These are phyloP conservation scores for Cyberlindnera bimundalis DNA, from an alignment of 805 yeast genomes.

Conservation along the genomic window DNA sequence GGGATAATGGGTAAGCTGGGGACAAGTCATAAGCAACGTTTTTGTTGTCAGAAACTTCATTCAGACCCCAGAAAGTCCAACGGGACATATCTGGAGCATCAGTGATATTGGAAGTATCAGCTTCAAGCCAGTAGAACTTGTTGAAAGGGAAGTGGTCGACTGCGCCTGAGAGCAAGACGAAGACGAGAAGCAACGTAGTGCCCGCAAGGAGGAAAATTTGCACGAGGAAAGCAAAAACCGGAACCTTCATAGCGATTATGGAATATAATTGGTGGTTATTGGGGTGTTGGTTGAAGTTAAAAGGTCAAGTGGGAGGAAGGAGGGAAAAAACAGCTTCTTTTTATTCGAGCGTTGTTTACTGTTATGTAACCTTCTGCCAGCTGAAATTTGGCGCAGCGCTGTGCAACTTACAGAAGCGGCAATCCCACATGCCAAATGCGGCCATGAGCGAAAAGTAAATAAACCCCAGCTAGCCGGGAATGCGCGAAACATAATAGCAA, in stretches of 20 bases:
- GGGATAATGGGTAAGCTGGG: slow-evolving; percentile 74
- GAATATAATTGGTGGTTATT: neutral
- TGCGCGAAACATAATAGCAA: no score
- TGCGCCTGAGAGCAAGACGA: slow-evolving; percentile 64
- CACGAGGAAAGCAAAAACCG: slow-evolving; percentile 12
- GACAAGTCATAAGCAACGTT: slow-evolving; percentile 39
- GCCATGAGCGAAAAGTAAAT: slow-evolving; percentile 4
- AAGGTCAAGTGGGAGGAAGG: neutral
- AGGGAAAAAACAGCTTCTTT: neutral
- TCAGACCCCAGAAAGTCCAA: slow-evolving; percentile 85
- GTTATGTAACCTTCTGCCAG: slow-evolving; percentile 9
- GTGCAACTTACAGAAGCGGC: slow-evolving; percentile 8
- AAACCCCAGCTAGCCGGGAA: slow-evolving; percentile 10
- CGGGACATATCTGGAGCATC: slow-evolving; percentile 51
- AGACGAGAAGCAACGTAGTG: slow-evolving; percentile 47
- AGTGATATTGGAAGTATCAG: slow-evolving; percentile 55
- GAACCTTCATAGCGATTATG: slow-evolving; percentile 12
- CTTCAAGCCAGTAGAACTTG: slow-evolving; percentile 67
- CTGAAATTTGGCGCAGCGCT: slow-evolving; percentile 15
- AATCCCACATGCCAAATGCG: slow-evolving; percentile 4
- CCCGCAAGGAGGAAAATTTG: slow-evolving; percentile 24
- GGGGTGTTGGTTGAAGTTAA: neutral
- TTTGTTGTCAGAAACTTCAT: slow-evolving; percentile 38
- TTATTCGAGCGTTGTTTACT: slow-evolving; percentile 4
- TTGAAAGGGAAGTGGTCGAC: slow-evolving; percentile 56